These are phyloP conservation scores for Epichloe baconii DNA, from an alignment of 2,329 filamentous ascomycete species.

Conservation along the genomic window DNA sequence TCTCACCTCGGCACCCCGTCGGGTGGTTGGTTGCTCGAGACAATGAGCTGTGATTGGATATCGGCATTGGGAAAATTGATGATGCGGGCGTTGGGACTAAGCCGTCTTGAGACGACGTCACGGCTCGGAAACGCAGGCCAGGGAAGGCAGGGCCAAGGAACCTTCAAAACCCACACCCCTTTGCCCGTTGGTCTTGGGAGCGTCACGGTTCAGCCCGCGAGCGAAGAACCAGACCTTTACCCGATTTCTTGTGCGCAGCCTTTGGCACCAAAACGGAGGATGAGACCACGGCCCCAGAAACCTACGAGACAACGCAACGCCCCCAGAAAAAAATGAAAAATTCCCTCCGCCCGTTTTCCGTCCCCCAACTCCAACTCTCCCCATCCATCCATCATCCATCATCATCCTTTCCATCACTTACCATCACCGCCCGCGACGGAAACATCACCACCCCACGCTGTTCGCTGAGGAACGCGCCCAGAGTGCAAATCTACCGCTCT, in stretches of 20 bases:
- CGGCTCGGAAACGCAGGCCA: background rate
- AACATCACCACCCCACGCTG: slow-evolving; percentile 12
- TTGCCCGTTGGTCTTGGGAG: slow-evolving; percentile 11
- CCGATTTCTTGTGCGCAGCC: slow-evolving; percentile 26
- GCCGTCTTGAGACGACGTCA: background rate
- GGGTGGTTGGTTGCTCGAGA: background rate
- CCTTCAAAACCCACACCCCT: slow-evolving; percentile 8
- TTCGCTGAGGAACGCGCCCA: background rate
- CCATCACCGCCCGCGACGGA: slow-evolving; percentile 16
- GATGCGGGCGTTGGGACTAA: slow-evolving; percentile 4
- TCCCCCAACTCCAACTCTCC: slow-evolving; percentile 11
- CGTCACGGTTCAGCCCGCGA: slow-evolving; percentile 13
- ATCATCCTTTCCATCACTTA: slow-evolving; percentile 9
- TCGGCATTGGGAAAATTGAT: slow-evolving; percentile 4
- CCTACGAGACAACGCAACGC: slow-evolving; percentile 21
- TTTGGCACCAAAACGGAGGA: slow-evolving; percentile 27
- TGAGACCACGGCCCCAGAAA: slow-evolving; percentile 26
- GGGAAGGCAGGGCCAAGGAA: slow-evolving; percentile 1
- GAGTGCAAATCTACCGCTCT: slow-evolving; percentile 10
- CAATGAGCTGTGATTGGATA: background rate
- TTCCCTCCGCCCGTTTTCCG: slow-evolving; percentile 14
- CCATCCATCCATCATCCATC: slow-evolving; percentile 10
- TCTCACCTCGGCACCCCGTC: too few species aligned
- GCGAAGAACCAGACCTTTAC: slow-evolving; percentile 15
- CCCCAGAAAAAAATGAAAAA: slow-evolving; percentile 19